These are phyloP conservation scores for Ilyonectria mors-panacis DNA, from an alignment of 2,329 filamentous ascomycete genomes.

Conservation along the genomic window DNA sequence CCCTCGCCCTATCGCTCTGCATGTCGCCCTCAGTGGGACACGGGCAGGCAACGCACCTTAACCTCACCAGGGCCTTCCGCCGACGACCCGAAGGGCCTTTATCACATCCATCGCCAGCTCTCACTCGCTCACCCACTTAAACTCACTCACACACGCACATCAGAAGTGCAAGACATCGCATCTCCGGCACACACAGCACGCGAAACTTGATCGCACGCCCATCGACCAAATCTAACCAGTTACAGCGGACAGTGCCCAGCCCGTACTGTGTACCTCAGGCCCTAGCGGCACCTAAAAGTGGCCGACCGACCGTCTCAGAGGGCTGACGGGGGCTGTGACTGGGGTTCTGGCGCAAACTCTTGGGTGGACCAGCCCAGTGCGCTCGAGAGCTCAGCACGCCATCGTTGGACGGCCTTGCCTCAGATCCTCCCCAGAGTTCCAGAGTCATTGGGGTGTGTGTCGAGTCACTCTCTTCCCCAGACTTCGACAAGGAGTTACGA, in stretches of 20 bases:
- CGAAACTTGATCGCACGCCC: slow-evolving; percentile 5
- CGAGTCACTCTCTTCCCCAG: slow-evolving; percentile 41
- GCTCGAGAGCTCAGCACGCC: slow-evolving; percentile 47
- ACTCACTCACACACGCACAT: slow-evolving; percentile 20
- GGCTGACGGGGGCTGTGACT: slow-evolving; percentile 37
- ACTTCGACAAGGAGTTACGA: slow-evolving; percentile 44
- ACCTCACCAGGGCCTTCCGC: slow-evolving; percentile 30
- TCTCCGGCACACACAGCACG: slow-evolving; percentile 7
- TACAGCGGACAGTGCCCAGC: slow-evolving; percentile 15
- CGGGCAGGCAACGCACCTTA: slow-evolving; percentile 18
- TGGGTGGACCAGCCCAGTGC: slow-evolving; percentile 40
- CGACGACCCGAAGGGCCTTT: slow-evolving; percentile 45
- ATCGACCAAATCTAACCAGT: slow-evolving; percentile 2
- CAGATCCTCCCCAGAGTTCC: slow-evolving; percentile 39
- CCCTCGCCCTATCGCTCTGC: slow-evolving; percentile 34
- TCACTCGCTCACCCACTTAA: not conserved
- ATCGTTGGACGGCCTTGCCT: slow-evolving; percentile 49
- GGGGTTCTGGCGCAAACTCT: slow-evolving; percentile 40
- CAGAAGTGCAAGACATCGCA: slow-evolving; percentile 28
- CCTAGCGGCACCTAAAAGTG: slow-evolving; percentile 28
- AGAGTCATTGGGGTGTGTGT: slow-evolving; percentile 24
- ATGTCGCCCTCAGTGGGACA: slow-evolving; percentile 30
- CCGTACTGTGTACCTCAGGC: slow-evolving; percentile 26
- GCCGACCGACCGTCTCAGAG: slow-evolving; percentile 31
- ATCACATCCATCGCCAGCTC: slow-evolving; percentile 30